Base-by-base conservation (phyloP, 139 green algal species). In the Auxenochlorella protothecoides region DNA sequence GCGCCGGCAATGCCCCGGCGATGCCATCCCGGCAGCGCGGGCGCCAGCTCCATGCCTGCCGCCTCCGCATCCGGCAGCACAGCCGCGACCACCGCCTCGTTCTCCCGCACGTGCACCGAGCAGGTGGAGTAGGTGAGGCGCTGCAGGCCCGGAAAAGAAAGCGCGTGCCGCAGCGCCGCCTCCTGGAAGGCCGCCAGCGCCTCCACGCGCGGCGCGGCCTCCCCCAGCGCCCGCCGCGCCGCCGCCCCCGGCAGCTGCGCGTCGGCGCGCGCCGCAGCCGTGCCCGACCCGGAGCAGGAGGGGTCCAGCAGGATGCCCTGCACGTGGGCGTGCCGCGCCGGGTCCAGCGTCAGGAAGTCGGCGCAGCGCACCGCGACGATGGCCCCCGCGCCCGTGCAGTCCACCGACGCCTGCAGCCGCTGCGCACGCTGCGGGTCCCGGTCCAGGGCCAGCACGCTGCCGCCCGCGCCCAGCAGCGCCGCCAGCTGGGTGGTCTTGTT, bases 401-500 rank as follows among this genome's bases (percentile, higher is more conserved):
- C 62, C 2, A 86, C 85, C 65, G 90, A 95, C 52, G 59, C 68
- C 56, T 79, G 51, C 72, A 98, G 85, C 53, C 83, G 80, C 70
- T 85, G 66, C 7, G 94, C 68, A 4, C 94, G 87, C 44, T 57
- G 71, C 3, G 72, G 53, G 76, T 97, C 90, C 59, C 82, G 85
- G 72, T 98, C 94, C 68, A 92, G 96, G 0, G 94, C 94, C 15
- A 88, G 67, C 2, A 98, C 82, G 15, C 65, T 77, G 55, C 92
- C 88, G 52, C 3, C 44, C 44, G 70, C 65, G n/a, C 52, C 62
- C 72, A 90, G 70, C 27, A 87, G 63, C 4, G 86, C 83, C 70
- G 72, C 93, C 51, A 97, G 63, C 72, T 99, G 94, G 0, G 92
- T 98, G 2, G 94, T 98, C 76, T 99, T 99, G 86, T 98, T 98